Evolutionary conservation across 352 stramenopile species (phyloP), one percentile per base, ranked within the genome.

Genomic region (Phytophthora idaei): DNA sequence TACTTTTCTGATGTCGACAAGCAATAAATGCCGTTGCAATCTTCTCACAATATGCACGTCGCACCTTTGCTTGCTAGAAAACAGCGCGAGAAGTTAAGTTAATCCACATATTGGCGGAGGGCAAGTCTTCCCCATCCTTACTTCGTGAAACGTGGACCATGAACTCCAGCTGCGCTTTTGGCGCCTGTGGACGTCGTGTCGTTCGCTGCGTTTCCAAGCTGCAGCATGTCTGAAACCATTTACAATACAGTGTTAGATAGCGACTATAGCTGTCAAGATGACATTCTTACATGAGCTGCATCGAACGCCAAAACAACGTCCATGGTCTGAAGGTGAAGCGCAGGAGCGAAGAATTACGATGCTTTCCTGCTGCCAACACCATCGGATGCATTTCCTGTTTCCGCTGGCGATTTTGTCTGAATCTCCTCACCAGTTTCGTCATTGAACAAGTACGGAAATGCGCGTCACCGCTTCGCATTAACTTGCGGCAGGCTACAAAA

Each of bases 221-320:
- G 80, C 74, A 31, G 50, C 39, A 64, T 89, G 69, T 31, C 79
- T 36, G 3, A 58, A 78, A 42, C 36, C n/a, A 21, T 21, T 21
- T 12, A 42, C 10, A 39, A 39, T 39, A 39, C 34, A 39, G 34
- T 34, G 4, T 4, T 34, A 34, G 7, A 34, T 7, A 34, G 4
- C 10, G 2, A 39, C 6, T 39, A 12, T 9, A 39, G 6, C 34
- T 39, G 7, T 9, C 12, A 14, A 9, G 12, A 14, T 14, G 36
- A n/a, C 12, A n/a, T 7, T n/a, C 7, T 45, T 57, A 87, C 78
- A 91, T 61, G 28, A 79, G 64, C 31, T 70, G 44, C 69, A 82
- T 82, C 11, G 76, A 91, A 2, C n/a, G 27, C 37, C 57, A 67
- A 47, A 78, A 85, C 5, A 84, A 21, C 11, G 36, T 57, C 83